Percentiles rank a stretch among this genome's conserved stretches.
Conservation (phyloP, 1,139 yeast species). For the Protomyces arabidopsidicola region DNA sequence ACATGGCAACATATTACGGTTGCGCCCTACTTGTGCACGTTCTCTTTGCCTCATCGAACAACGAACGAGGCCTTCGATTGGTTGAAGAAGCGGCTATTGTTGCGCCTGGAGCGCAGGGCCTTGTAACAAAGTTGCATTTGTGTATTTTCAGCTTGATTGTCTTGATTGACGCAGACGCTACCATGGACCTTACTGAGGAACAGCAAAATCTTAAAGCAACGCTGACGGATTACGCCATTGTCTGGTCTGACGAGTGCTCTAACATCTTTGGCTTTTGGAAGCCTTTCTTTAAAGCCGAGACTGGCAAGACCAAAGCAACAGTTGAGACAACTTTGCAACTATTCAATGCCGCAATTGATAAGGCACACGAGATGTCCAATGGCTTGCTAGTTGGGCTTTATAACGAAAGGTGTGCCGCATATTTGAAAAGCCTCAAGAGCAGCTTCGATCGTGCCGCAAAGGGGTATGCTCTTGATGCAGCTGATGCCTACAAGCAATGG, state of each 20-base stretch:
- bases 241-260: slow-evolving; percentile 6
- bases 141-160: not conserved
- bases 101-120: slow-evolving; percentile 8
- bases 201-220: not conserved
- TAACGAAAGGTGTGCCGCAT: slow-evolving; percentile 19
- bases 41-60: not conserved
- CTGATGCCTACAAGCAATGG: slow-evolving; percentile 5
- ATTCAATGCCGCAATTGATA: slow-evolving; percentile 12
- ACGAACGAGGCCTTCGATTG: not conserved
- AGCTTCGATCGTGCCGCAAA: not conserved
- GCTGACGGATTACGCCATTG: not conserved
- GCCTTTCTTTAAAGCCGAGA: slow-evolving; percentile 2
- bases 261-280: slow-evolving; percentile 3
- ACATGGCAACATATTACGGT: slow-evolving; percentile 3
- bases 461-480: slow-evolving; percentile 5
- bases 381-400: not conserved
- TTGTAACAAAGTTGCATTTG: not conserved
- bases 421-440: not conserved
- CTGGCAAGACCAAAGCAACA: not conserved
- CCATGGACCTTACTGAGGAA: not conserved
- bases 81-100: not conserved
- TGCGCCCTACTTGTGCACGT: not conserved
- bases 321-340: not conserved
- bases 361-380: not conserved
- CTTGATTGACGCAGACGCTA: slow-evolving; percentile 1